Percentiles rank a stretch among this genome's conserved stretches.
Evolutionary conservation across 768 basidiomycete species (phyloP).

Genomic region (Serendipita indica): DNA sequence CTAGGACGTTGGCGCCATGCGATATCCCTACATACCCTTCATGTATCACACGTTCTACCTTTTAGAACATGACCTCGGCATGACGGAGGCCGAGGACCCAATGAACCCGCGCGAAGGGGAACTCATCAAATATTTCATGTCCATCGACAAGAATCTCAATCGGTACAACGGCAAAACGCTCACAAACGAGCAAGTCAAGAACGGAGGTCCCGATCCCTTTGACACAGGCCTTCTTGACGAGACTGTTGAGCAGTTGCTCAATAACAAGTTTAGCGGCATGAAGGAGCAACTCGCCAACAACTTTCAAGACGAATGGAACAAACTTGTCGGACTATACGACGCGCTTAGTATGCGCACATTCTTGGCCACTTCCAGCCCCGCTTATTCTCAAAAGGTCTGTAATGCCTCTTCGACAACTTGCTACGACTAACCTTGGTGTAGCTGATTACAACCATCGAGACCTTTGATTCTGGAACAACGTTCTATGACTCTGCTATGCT

Average conservation of each 20-base stretch:
- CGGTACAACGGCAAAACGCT: background rate
- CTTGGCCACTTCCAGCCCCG: background rate
- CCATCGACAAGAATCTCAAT: background rate
- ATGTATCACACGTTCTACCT: conserved; percentile 13
- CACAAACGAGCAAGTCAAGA: background rate
- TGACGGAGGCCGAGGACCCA: background rate
- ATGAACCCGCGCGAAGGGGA: background rate
- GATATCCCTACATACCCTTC: conserved; percentile 11
- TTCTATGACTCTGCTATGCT: conserved; percentile 7
- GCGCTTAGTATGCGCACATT: background rate
- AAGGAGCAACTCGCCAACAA: background rate
- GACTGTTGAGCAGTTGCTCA: background rate
- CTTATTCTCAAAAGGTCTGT: background rate
- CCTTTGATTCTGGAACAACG: conserved; percentile 4
- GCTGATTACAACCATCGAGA: conserved; percentile 7
- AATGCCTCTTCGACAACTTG: background rate
- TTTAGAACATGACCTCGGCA: conserved; percentile 1
- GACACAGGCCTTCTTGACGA: background rate
- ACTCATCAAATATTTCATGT: background rate
- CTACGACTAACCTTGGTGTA: background rate
- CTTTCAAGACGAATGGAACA: background rate
- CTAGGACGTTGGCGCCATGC: conserved; percentile 15
- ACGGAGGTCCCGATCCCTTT: conserved; percentile 2
- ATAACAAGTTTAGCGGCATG: background rate
- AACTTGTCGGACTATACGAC: background rate